phyloP scores from a whole-genome alignment of 176 grass and related monocot genomes.

The Triticum dicoccoides region DNA sequence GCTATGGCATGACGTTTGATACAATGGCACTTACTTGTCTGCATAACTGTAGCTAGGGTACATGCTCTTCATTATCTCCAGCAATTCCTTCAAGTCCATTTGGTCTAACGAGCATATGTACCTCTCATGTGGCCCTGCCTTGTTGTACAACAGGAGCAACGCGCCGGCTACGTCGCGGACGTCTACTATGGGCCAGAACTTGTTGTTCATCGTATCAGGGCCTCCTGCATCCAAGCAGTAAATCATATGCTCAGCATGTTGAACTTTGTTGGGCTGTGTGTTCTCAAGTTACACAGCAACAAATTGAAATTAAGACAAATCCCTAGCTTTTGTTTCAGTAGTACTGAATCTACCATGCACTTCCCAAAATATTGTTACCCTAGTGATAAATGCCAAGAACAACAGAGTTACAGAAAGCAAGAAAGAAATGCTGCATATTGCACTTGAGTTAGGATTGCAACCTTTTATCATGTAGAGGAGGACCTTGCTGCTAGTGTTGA shows the following conservation, averaged over 20 bases:
- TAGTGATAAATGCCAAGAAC: neutral
- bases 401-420: neutral
- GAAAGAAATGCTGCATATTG: neutral
- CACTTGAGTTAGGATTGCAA: neutral
- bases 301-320: neutral
- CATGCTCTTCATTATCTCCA: neutral
- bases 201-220: neutral
- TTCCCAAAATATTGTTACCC: neutral
- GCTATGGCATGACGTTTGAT: neutral
- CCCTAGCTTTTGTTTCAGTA: neutral
- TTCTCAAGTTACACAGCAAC: neutral
- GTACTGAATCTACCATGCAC: neutral
- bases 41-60: conserved; percentile 29
- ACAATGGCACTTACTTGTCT: conserved; percentile 16
- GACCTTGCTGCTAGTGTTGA: conserved; percentile 32
- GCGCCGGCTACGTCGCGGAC: conserved; percentile 4
- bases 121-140: neutral
- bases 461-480: conserved; percentile 25
- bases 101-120: conserved; percentile 20
- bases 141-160: conserved; percentile 1
- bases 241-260: neutral
- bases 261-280: neutral
- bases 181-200: neutral
- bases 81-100: neutral
- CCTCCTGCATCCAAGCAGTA: neutral